These are phyloP conservation scores for Bryoerythrophyllum caledonicum DNA, from an alignment of 225 moss, liverwort and hornwort genomes.

Conservation along the genomic window DNA sequence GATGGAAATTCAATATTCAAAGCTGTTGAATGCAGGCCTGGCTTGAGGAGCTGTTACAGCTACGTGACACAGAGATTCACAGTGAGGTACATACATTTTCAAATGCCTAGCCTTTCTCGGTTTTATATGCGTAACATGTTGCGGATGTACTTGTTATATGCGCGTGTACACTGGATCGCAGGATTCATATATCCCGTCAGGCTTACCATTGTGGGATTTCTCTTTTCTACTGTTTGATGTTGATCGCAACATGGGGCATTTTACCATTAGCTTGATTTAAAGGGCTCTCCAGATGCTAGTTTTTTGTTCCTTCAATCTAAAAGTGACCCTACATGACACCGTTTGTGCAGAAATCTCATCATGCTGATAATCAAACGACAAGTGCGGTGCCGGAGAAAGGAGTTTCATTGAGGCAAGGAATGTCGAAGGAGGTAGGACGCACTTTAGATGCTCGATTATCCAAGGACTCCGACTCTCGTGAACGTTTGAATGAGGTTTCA, in stretches of 20 bases:
- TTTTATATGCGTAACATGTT: neutral
- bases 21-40: conserved; percentile 22
- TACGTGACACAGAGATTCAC: conserved; percentile 21
- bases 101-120: neutral
- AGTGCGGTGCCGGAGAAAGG: conserved; percentile 24
- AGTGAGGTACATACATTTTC: conserved; percentile 14
- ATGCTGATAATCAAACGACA: conserved; percentile 16
- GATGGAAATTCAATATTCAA: neutral
- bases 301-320: neutral
- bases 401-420: neutral
- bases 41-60: conserved; percentile 37
- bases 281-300: neutral
- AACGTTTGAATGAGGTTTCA: neutral
- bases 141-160: neutral
- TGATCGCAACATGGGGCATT: neutral
- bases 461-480: neutral
- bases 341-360: conserved; percentile 13
- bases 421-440: neutral
- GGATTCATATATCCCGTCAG: neutral
- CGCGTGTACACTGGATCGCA: neutral
- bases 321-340: neutral
- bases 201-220: neutral
- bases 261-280: neutral
- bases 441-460: conserved; percentile 4
- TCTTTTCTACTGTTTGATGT: neutral